phyloP scores from a whole-genome alignment of 495 filamentous ascomycete species.

The Trichoderma erinaceum region DNA sequence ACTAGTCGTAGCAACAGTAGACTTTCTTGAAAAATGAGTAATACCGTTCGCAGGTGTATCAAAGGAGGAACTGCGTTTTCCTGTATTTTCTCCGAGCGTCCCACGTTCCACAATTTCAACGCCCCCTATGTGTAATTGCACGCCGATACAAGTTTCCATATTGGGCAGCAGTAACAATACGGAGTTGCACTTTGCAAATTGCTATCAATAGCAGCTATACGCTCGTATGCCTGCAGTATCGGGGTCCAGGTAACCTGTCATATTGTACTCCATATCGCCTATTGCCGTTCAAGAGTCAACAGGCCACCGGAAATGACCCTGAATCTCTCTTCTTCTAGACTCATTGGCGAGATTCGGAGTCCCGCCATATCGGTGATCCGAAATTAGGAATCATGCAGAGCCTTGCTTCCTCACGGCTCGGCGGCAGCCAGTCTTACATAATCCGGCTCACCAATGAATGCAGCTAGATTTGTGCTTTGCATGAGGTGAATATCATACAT shows the following conservation, averaged over 20 bases:
- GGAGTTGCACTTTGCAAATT: background rate
- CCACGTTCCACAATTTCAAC: background rate
- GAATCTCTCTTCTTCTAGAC: background rate
- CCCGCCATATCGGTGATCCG: slow-evolving; percentile 10
- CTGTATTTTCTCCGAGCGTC: background rate
- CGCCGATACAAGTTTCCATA: background rate
- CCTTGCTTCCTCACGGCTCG: background rate
- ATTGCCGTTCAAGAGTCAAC: background rate
- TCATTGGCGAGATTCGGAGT: slow-evolving; percentile 1
- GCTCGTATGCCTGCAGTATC: background rate
- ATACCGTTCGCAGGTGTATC: background rate
- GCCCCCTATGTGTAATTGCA: background rate
- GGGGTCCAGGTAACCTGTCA: background rate
- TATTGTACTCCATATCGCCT: background rate
- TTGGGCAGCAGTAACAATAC: too few species aligned
- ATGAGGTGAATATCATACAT: background rate
- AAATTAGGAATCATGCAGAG: slow-evolving; percentile 2
- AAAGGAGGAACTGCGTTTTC: background rate
- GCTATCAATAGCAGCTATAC: background rate
- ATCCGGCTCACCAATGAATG: background rate
- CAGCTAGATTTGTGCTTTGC: background rate
- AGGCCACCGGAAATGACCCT: slow-evolving; percentile 8
- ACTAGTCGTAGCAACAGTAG: background rate
- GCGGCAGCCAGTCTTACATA: background rate
- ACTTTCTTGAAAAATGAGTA: background rate